Evolutionary conservation across 768 basidiomycete genomes (phyloP).

Genomic region (Hypholoma sublateritium): DNA sequence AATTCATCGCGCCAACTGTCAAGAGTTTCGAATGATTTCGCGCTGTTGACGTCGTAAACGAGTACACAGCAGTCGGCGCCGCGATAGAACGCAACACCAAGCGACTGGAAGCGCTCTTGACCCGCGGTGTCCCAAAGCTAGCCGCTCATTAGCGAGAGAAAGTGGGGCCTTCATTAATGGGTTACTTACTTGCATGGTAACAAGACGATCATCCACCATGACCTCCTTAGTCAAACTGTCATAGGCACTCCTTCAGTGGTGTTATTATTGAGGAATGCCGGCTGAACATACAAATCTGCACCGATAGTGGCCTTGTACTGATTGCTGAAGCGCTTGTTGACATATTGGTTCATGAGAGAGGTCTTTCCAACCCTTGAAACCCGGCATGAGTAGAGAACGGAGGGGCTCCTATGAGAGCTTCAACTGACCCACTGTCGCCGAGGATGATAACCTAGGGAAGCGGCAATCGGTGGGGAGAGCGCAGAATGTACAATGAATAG

Average conservation of each 20-base stretch:
- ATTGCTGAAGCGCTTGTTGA: slow-evolving; percentile 99
- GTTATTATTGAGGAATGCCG: slow-evolving; percentile 5
- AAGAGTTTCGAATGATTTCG: slow-evolving; percentile 97
- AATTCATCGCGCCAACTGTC: slow-evolving; percentile 99
- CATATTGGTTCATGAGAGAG: slow-evolving; percentile 99
- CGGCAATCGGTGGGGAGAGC: background rate
- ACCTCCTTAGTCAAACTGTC: slow-evolving; percentile 94
- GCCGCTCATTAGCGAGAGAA: background rate
- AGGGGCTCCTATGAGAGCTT: slow-evolving; percentile 7
- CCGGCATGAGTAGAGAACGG: slow-evolving; percentile 13
- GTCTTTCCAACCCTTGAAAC: slow-evolving; percentile 90
- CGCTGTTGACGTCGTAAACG: slow-evolving; percentile 98
- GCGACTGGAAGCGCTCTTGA: slow-evolving; percentile 98
- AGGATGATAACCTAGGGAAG: slow-evolving; percentile 89
- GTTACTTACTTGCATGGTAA: slow-evolving; percentile 90
- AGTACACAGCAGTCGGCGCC: slow-evolving; percentile 99
- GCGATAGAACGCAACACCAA: slow-evolving; percentile 98
- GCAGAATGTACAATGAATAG: background rate
- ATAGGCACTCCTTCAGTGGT: slow-evolving; percentile 17
- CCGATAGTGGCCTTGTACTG: slow-evolving; percentile 99
- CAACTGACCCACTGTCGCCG: slow-evolving; percentile 88
- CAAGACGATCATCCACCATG: slow-evolving; percentile 96
- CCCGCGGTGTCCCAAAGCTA: slow-evolving; percentile 99
- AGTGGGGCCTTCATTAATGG: background rate
- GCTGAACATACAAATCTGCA: slow-evolving; percentile 81